Evolutionary conservation across 2,329 filamentous ascomycete species (phyloP), one percentile per base, ranked within the genome.

Genomic region (Taxawa tesnikishii): DNA sequence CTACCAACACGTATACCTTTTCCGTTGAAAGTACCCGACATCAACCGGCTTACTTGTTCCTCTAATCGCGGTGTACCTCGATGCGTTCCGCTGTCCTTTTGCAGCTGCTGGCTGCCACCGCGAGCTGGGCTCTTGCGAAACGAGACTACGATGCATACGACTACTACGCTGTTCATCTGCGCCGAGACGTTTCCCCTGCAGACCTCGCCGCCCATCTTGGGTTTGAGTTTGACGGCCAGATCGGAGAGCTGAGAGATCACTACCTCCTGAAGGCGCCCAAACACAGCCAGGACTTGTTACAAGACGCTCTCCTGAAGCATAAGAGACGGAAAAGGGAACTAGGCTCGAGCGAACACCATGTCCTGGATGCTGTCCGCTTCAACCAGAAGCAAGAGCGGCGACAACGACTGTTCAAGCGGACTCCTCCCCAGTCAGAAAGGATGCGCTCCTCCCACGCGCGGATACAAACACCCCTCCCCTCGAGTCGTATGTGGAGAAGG

Each of bases 141-240:
- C 43, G 50, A 26, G 44, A 55, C 34, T 83, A 92, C 64, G 71
- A 80, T 30, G 67, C 71, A 24, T 75, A 85, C 58, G 88, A 98
- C 57, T 96, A 93, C 61, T 94, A 96, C 55, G 85, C 92, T 42
- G 67, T 98, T 28, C 82, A 94, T 43, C 70, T 98, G 48, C 73
- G 79, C 37, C 61, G 71, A 9, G 64, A 70, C 23, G 65, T 71
- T 5, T 67, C 74, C 10, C 84, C 85, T 11, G 59, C 70, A 15
- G 66, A 79, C 25, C 66, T 94, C 41, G 85, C 85, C 16, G 60
- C 64, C 28, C 68, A 74, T 14, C 63, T 98, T 6, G 84, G 83
- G 13, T 65, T 94, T 29, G 67, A 70, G 27, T 78, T 94, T 55
- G 82, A 94, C 47, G 88, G 88, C 23, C 73, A 73, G 28, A 67